Base-by-base conservation (phyloP, 441 rosid species). In the Bocquillonia castaneifolia region DNA sequence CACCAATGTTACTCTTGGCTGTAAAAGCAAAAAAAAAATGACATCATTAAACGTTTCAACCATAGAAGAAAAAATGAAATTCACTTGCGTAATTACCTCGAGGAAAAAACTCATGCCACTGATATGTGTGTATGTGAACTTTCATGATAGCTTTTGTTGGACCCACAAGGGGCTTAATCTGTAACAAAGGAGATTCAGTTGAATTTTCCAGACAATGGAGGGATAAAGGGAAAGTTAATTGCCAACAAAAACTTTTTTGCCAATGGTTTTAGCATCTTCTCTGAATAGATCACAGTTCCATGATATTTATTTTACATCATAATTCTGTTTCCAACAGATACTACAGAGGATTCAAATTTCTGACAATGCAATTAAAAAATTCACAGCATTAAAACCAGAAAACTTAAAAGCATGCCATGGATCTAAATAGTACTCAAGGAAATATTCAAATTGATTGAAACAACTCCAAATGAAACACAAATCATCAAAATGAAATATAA, bases 91-190 rank as follows among this genome's bases (percentile, higher is more conserved):
- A 62, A 64, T 81, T 85, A 91, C 99, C 99, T 51, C 72, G 92
- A 54, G 99, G 99, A 77, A 93, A 93, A 84, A 93, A 93, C 78
- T 93, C 99, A 80, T 93, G 99, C 99, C 99, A 93, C 73, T 91
- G 80, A 76, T 87, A 93, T 29, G 42, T 64, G 54, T 61, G 69
- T 72, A 93, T 79, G 50, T 61, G 88, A 34, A 84, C 90, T 55
- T 57, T 72, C 97, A 88, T 93, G 52, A 93, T 76, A 67, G 85
- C 86, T 78, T 81, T 81, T 66, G 99, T 93, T 75, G 99, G 99
- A 76, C 74, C 81, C 76, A 93, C 96, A 63, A 93, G 80, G 71
- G 99, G 99, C 79, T 83, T 91, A 82, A 93, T 93, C 98, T 95
- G 90, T 76, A 79, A 76, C 26, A 63, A 55, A 67, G 51, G 37